phyloP scores from a whole-genome alignment of 768 basidiomycete species.

The Austroboletus eburneus region DNA sequence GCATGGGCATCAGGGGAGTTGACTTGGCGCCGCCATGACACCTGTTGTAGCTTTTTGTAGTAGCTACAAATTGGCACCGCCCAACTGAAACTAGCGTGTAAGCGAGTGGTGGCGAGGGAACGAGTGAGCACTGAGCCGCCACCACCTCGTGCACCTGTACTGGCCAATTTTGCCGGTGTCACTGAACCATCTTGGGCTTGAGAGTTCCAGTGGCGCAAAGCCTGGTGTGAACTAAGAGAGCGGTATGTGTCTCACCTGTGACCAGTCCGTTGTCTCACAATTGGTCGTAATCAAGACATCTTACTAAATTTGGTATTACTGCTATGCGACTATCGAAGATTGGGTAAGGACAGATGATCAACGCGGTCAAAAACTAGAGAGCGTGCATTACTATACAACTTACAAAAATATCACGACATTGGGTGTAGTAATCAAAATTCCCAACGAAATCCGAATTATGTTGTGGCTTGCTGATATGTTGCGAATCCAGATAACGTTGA shows the following conservation, averaged over 20 bases:
- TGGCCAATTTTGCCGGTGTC: too few species aligned
- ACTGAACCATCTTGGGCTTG: too few species aligned
- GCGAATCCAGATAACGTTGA: not conserved
- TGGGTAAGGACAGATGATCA: constrained; percentile 3
- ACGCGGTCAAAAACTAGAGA: constrained; percentile 4
- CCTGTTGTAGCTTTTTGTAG: constrained; percentile 10
- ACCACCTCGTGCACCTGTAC: not conserved
- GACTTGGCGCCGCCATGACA: not conserved
- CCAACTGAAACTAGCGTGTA: constrained; percentile 14
- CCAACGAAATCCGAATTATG: not conserved
- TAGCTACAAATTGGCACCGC: not conserved
- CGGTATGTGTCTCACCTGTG: too few species aligned
- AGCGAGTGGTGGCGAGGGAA: constrained; percentile 5
- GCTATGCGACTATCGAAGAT: too few species aligned
- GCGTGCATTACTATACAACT: not conserved
- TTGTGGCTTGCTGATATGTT: constrained; percentile 6
- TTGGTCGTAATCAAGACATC: too few species aligned
- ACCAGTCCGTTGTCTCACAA: not conserved
- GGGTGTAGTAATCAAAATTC: too few species aligned
- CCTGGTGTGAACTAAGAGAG: too few species aligned
- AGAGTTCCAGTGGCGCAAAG: too few species aligned
- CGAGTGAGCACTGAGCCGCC: too few species aligned
- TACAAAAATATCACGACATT: not conserved
- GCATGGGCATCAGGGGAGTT: constrained; percentile 12
- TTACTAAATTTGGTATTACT: too few species aligned